Base-by-base conservation (phyloP, 148 eudicot species). In the Camellia sinensis region DNA sequence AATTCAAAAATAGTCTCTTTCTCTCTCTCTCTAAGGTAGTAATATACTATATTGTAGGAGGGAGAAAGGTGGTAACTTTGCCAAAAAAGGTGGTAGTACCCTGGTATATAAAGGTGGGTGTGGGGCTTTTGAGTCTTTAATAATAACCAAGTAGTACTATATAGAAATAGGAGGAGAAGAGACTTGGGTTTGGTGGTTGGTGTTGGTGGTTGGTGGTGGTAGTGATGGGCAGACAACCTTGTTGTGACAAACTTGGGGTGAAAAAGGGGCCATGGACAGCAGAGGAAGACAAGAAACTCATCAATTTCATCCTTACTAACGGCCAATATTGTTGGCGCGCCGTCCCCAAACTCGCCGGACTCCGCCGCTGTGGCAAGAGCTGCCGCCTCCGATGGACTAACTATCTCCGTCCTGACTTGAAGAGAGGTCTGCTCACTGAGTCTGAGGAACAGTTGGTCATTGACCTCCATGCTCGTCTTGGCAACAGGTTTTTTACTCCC, bases 181-280 rank as follows among this genome's bases (percentile, higher is more conserved):
- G 56, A 62, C 63, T 65, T 63, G 15, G 11, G 63, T 56, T 11
- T 56, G 53, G 48, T 37, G 60, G 11, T 43, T 1, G 0, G 7
- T 17, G 9, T 5, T 15, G 43, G 13, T 7, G 19, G 45, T 6
- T 10, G 18, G 5, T 5, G 17, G 1, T 29, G 43, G 9, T 75
- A 40, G 40, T 63, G 41, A 92, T 96, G 99, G 99, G 99, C 67
- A 85, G 99, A 78, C 98, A 93, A 76, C 99, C 99, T 15, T 96
- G 99, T 76, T 96, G 99, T 75, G 99, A 96, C 83, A 96, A 96
- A 68, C 84, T 92, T 29, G 98, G 98, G 65, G 96, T 96, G 79
- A 96, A 96, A 89, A 96, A 96, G 81, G 99, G 99, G 59, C 99
- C 99, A 3, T 96, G 99, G 99, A 92, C 99, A 1, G 97, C 92